A percentile compares a stretch with the other conserved stretches of the same genome.
Conservation (phyloP, 2,329 filamentous ascomycete species). For the Colletotrichum salicis region DNA sequence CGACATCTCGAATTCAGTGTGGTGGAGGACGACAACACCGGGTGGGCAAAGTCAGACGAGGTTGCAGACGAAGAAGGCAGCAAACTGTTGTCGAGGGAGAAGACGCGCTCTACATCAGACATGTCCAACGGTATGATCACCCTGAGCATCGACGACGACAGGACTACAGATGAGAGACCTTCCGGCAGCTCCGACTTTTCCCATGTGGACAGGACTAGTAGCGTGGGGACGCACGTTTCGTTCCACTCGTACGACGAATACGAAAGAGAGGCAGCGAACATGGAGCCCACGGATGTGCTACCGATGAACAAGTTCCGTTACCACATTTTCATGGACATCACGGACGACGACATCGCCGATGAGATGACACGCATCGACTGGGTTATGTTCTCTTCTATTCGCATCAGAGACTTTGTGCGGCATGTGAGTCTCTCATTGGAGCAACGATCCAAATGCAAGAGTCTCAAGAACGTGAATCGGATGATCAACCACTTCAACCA, state of each 20-base stretch:
- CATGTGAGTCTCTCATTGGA: constrained; percentile 82
- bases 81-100: constrained; percentile 46
- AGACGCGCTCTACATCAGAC: constrained; percentile 42
- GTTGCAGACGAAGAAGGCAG: constrained; percentile 47
- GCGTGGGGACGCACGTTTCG: constrained; percentile 58
- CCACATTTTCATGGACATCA: constrained; percentile 87
- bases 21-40: constrained; percentile 87
- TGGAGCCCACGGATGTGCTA: constrained; percentile 76
- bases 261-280: constrained; percentile 77
- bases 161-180: constrained; percentile 51
- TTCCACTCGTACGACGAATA: constrained; percentile 81
- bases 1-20: constrained; percentile 78
- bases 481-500: constrained; percentile 96
- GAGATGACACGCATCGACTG: constrained; percentile 97
- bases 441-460: constrained; percentile 79
- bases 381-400: constrained; percentile 97
- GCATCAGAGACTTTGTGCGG: constrained; percentile 90
- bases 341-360: constrained; percentile 85
- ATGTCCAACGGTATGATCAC: constrained; percentile 59
- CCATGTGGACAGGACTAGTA: constrained; percentile 51
- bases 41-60: constrained; percentile 88
- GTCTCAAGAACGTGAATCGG: constrained; percentile 86
- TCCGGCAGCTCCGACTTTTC: constrained; percentile 59
- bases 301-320: constrained; percentile 87
- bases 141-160: constrained; percentile 60